A percentile compares a stretch with the other conserved stretches of the same genome.
phyloP scores from a whole-genome alignment of 495 filamentous ascomycete species.

The Xylaria sp. region DNA sequence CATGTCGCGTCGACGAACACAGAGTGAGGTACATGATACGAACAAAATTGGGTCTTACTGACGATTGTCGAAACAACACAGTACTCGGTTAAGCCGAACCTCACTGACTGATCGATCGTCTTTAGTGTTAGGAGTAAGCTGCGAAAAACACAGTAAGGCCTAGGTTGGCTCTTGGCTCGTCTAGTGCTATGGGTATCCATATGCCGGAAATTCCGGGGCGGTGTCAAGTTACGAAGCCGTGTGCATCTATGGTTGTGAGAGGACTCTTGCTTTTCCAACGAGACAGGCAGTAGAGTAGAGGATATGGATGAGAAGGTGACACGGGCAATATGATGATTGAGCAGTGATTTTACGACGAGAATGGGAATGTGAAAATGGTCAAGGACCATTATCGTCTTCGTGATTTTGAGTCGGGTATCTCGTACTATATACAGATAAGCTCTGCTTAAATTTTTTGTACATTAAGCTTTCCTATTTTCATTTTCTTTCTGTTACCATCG shows the following conservation, averaged over 20 bases:
- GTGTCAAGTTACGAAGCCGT: not conserved
- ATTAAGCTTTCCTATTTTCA: not conserved
- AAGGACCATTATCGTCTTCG: not conserved
- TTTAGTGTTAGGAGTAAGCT: not conserved
- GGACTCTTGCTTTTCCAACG: not conserved
- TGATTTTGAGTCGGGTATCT: conserved; percentile 29
- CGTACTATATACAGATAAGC: conserved; percentile 25
- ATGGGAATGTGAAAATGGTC: not conserved
- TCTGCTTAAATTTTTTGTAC: conserved; percentile 17
- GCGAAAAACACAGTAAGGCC: not conserved
- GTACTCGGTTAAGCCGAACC: conserved; percentile 14
- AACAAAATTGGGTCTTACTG: not conserved
- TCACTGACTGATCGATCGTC: not conserved
- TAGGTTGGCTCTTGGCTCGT: conserved; percentile 5
- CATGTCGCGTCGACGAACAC: not conserved
- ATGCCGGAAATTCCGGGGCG: not conserved
- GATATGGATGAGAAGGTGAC: not conserved
- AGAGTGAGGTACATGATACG: not conserved
- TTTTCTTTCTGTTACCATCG: not conserved
- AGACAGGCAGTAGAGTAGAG: not conserved
- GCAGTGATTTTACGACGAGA: not conserved
- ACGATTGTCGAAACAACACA: not conserved
- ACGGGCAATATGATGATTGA: not conserved
- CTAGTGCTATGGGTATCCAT: not conserved
- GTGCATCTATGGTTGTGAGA: not conserved